phyloP scores from a whole-genome alignment of 345 rosid species.

The Pistacia vera region DNA sequence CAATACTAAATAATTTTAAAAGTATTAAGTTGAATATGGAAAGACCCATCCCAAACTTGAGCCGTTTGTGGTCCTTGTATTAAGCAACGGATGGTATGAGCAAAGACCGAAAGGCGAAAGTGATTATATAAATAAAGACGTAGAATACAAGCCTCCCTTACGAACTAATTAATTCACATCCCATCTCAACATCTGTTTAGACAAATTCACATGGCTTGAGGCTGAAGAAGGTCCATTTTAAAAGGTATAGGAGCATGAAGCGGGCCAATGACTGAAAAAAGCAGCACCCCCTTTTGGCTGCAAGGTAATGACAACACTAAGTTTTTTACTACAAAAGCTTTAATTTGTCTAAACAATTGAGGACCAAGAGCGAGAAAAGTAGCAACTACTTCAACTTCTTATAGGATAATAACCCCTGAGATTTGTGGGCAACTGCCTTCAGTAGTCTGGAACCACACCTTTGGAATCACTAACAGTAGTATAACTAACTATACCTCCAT shows the following conservation, averaged over 20 bases:
- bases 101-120: too few species aligned
- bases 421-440: background rate
- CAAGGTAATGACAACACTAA: background rate
- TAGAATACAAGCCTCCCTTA: too few species aligned
- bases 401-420: background rate
- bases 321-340: background rate
- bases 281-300: background rate
- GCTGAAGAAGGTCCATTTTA: background rate
- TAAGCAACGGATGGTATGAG: too few species aligned
- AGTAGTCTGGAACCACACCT: background rate
- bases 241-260: background rate
- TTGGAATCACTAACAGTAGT: background rate
- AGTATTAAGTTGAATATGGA: too few species aligned
- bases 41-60: too few species aligned
- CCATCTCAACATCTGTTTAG: background rate
- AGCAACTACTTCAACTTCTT: background rate
- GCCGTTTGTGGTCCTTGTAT: too few species aligned
- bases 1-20: too few species aligned
- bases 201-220: constrained; percentile 3
- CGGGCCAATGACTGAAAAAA: background rate
- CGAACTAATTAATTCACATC: background rate
- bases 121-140: too few species aligned
- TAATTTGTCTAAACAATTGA: background rate
- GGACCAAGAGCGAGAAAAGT: background rate
- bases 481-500: background rate